Evolutionary conservation across 371 early-diverging fungal species (phyloP), one percentile per base, ranked within the genome.

Genomic region (Mortierella sp.): DNA sequence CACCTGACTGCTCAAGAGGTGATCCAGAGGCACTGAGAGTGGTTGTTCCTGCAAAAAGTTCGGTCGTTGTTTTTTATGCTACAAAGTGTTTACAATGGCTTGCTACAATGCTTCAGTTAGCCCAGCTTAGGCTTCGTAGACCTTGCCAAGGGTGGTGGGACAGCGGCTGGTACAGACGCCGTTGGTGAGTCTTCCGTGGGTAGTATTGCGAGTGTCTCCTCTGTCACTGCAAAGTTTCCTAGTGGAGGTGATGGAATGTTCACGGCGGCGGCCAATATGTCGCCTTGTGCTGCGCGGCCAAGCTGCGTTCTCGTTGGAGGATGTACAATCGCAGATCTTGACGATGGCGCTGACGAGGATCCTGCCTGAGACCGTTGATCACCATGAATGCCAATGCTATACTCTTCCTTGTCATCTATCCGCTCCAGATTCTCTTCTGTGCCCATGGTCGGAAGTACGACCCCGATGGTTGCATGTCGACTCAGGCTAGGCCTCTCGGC

Each of bases 391-490:
- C 63, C 60, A 53, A 27, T 56, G 29, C 57, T 67, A 54, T 74
- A 76, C 47, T 76, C 77, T 49, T 76, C 77, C 57, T 76, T 76
- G 31, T 76, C 77, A 29, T 76, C 65, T 13, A 69, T 76, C 43
- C 77, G 57, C 45, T 76, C 77, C 47, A 76, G 41, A 22, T 76
- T 61, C 31, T 76, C 77, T n/a, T 76, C 77, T 3, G 77, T 76
- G 4, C 77, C 77, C 54, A 76, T 69, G 9, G 77, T 76, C 3
- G 77, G 77, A 14, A 76, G 34, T 3, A 31, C 21, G 1, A n/a
- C 45, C 1, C 77, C 98, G 60, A 95, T 46, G 1, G 74, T 63
- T 12, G 63, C 48, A n/a, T 12, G 41, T 5, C 62, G 56, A 9
- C 27, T 29, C n/a, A 53, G 27, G 13, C 7, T 41, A 14, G 48